Evolutionary conservation across 2,329 filamentous ascomycete genomes (phyloP), one percentile per base, ranked within the genome.

Genomic region (Colletotrichum agaves): DNA sequence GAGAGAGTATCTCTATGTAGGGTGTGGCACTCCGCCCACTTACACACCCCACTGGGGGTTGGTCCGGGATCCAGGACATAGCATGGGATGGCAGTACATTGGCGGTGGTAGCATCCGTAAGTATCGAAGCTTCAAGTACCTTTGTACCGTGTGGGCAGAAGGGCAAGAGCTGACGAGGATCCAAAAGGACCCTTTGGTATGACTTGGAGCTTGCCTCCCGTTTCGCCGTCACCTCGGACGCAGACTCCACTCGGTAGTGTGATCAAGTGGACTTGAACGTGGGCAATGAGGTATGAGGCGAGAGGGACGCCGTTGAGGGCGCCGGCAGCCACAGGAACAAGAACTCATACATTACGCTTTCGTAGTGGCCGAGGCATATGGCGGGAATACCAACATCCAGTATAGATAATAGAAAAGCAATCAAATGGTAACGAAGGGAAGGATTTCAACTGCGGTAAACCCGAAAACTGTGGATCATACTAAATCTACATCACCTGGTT

Each of bases 1-100:
- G 43, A 43, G 27, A 27, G 58, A 50, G 21, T n/a, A n/a, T n/a
- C n/a, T n/a, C n/a, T n/a, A n/a, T n/a, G 41, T 27, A 57, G 55
- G 39, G 61, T 60, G 61, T 68, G 61, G 61, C 61, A 68, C 41
- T 44, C 19, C 17, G 65, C 35, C 65, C 65, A 68, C 65, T 64
- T 68, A 43, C 53, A 43, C 53, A 68, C 65, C 52, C 53, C 61
- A 67, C 65, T 27, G 47, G 52, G 53, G 64, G 61, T 41, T 59
- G 61, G 53, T 46, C 11, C 19, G 41, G 65, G 46, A 64, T 65
- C 61, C 61, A 60, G 47, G 61, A n/a, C 41, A 17, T 35, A 27
- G 31, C 17, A 63, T 50, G 50, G 37, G 60, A 58, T 59, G 46
- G 60, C 44, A 58, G 21, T 61, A 31, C 21, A 12, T 27, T 27